These are phyloP conservation scores for Wickerhamiella pararugosa DNA, from an alignment of 1,139 yeast genomes.

Conservation along the genomic window DNA sequence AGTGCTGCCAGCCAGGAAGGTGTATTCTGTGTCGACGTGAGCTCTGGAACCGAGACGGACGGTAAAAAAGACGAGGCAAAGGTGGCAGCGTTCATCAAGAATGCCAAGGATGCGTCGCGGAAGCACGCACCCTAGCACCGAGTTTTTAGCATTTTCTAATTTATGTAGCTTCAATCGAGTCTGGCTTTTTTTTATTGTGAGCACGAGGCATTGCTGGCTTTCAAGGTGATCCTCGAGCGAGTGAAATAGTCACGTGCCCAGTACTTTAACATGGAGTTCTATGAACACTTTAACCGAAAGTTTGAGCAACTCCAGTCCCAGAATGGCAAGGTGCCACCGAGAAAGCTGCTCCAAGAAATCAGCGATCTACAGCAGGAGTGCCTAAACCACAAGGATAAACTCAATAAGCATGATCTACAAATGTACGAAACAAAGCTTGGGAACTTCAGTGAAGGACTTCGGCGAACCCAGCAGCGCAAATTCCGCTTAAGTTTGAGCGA, in stretches of 20 bases:
- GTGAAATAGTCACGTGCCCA: no score
- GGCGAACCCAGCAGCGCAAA: background rate
- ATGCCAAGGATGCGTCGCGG: slow-evolving; percentile 26
- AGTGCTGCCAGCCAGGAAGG: slow-evolving; percentile 36
- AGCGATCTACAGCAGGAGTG: background rate
- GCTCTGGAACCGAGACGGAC: slow-evolving; percentile 74
- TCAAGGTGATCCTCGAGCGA: no score
- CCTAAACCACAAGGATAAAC: background rate
- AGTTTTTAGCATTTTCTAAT: no score
- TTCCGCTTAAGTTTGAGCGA: slow-evolving; percentile 4
- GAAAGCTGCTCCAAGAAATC: background rate
- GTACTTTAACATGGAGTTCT: background rate
- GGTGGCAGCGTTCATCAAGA: slow-evolving; percentile 40
- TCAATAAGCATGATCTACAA: background rate
- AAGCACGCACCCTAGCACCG: no score
- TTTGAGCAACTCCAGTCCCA: background rate
- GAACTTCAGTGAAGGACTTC: background rate
- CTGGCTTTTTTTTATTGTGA: no score
- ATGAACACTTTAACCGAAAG: background rate
- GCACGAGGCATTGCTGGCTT: no score
- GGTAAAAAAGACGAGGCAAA: slow-evolving; percentile 58
- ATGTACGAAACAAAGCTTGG: background rate
- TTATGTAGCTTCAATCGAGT: no score
- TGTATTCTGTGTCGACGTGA: slow-evolving; percentile 80
- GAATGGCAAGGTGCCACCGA: background rate